Conservation (phyloP, 768 basidiomycete genomes). For the Boletus vermiculosoides region DNA sequence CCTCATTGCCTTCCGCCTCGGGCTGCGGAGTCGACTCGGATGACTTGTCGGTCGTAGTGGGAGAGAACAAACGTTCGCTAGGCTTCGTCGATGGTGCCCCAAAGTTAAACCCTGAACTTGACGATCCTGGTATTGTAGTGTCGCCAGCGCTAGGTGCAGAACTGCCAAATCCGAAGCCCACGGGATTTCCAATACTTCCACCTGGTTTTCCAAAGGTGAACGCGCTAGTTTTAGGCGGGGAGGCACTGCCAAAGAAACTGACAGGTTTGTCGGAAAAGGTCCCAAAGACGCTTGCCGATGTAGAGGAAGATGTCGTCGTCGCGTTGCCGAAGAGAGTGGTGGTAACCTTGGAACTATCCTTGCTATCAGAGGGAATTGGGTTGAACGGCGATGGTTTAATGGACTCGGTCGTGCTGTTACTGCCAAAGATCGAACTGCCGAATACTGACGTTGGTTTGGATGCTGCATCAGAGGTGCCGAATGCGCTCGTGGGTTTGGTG, state of each 20-base stretch:
- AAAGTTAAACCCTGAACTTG: constrained; percentile 25
- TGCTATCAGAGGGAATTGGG: constrained; percentile 8
- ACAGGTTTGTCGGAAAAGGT: constrained; percentile 24
- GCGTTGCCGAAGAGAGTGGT: constrained; percentile 22
- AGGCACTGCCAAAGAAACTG: constrained; percentile 30
- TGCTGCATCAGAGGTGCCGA: constrained; percentile 20
- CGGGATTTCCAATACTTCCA: constrained; percentile 61
- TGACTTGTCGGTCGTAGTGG: constrained; percentile 29
- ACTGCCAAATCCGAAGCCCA: constrained; percentile 52
- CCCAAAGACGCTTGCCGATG: constrained; percentile 21
- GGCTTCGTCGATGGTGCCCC: constrained; percentile 23
- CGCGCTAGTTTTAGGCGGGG: constrained; percentile 22
- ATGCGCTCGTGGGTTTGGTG: constrained; percentile 16
- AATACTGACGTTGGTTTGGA: constrained; percentile 28
- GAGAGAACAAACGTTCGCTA: constrained; percentile 27
- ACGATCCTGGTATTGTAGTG: constrained; percentile 9
- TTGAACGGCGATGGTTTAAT: constrained; percentile 14
- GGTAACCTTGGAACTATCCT: constrained; percentile 13
- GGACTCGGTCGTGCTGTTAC: constrained; percentile 12
- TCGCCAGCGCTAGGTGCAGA: constrained; percentile 22
- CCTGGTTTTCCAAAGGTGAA: constrained; percentile 33
- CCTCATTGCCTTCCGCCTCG: constrained; percentile 23
- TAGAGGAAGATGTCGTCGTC: constrained; percentile 8
- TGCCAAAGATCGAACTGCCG: constrained; percentile 27
- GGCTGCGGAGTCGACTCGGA: constrained; percentile 32